These are phyloP conservation scores for Hibiscus tridactylites DNA, from an alignment of 345 rosid genomes.

Conservation along the genomic window DNA sequence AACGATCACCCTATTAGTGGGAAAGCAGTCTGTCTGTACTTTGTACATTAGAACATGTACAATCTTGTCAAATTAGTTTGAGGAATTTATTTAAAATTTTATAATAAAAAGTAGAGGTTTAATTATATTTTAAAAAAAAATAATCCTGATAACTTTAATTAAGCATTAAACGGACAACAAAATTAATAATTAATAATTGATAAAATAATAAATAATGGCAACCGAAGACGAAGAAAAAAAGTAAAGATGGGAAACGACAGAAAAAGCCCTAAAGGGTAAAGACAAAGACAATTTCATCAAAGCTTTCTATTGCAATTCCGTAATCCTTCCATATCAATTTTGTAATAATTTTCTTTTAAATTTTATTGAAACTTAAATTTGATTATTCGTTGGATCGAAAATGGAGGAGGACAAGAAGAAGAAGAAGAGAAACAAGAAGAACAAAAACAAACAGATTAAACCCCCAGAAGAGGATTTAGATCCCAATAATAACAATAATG, in stretches of 20 bases:
- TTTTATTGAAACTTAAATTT: not conserved
- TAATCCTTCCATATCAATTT: not conserved
- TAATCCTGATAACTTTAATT: too few species aligned
- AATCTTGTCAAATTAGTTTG: too few species aligned
- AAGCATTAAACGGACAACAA: too few species aligned
- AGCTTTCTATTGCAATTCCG: not conserved
- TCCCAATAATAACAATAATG: conserved; percentile 14
- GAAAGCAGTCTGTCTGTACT: too few species aligned
- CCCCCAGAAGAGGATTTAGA: conserved; percentile 24
- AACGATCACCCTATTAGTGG: too few species aligned
- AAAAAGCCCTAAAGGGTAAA: not conserved
- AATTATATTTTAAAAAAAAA: too few species aligned
- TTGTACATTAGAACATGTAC: too few species aligned
- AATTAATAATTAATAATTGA: too few species aligned
- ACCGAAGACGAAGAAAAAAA: not conserved
- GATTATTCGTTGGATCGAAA: conserved; percentile 6
- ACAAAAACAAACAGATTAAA: conserved; percentile 42
- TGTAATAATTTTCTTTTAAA: not conserved
- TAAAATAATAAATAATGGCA: not conserved
- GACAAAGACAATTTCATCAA: not conserved
- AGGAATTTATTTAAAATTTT: too few species aligned
- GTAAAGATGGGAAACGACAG: not conserved
- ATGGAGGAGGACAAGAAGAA: conserved; percentile 58
- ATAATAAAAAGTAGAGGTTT: too few species aligned
- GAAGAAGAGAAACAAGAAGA: conserved; percentile 58